Percentiles rank a stretch among this genome's conserved stretches.
phyloP scores from a whole-genome alignment of 495 filamentous ascomycete species.

The Parathielavia hyrcaniae region DNA sequence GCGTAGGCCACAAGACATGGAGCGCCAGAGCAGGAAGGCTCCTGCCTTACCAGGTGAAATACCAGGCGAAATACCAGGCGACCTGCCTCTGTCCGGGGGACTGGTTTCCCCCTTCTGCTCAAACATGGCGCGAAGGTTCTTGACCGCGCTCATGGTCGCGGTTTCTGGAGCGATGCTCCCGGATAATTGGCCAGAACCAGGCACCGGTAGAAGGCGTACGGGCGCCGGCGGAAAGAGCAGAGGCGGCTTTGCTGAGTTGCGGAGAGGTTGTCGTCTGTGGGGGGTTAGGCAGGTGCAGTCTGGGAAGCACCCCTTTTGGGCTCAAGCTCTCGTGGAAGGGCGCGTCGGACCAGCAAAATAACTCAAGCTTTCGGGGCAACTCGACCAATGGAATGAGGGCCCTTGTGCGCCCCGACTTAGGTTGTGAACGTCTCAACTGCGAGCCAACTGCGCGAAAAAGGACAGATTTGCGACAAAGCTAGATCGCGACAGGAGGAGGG shows the following conservation, averaged over 20 bases:
- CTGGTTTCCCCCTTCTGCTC: slow-evolving; percentile 62
- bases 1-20: slow-evolving; percentile 1
- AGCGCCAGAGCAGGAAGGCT: slow-evolving; percentile 8
- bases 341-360: not conserved
- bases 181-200: not conserved
- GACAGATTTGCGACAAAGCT: slow-evolving; percentile 11
- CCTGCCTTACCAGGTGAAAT: slow-evolving; percentile 29
- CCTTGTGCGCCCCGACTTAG: not conserved
- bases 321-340: not conserved
- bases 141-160: slow-evolving; percentile 45
- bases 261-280: not conserved
- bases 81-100: slow-evolving; percentile 68
- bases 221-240: slow-evolving; percentile 1
- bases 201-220: not conserved
- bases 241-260: not conserved
- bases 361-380: not conserved
- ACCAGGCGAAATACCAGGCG: slow-evolving; percentile 55
- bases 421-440: not conserved
- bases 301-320: slow-evolving; percentile 8
- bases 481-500: not conserved
- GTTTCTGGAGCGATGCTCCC: slow-evolving; percentile 8
- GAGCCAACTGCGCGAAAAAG: not conserved
- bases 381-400: slow-evolving; percentile 10
- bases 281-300: not conserved
- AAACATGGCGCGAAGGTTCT: slow-evolving; percentile 80